phyloP scores from a whole-genome alignment of 129 eudicot species.

The Flaveria linearis region DNA sequence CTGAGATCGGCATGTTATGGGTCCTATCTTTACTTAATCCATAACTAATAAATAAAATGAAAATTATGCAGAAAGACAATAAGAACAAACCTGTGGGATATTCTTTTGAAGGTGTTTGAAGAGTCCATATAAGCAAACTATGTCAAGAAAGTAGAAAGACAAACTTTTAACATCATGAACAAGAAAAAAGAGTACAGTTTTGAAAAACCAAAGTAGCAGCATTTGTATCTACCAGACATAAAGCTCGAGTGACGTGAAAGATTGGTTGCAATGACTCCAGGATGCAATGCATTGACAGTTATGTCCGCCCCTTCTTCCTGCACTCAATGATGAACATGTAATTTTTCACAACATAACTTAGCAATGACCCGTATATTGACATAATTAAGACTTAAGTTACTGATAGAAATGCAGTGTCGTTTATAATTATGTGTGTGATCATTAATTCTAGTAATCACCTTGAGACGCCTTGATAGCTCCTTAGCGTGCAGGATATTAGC shows the following conservation, averaged over 20 bases:
- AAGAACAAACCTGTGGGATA: conserved; percentile 38
- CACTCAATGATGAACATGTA: conserved; percentile 4
- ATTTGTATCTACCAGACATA: conserved; percentile 22
- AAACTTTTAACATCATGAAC: conserved; percentile 3
- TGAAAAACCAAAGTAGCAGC: background rate
- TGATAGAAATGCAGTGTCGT: background rate
- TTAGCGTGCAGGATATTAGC: conserved; percentile 43
- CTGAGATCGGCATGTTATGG: background rate
- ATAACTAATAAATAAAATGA: background rate
- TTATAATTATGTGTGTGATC: background rate
- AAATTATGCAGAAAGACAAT: background rate
- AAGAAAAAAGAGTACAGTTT: background rate
- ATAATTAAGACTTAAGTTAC: background rate
- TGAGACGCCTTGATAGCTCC: conserved; percentile 42
- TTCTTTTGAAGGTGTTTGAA: conserved; percentile 28
- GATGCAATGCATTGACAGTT: conserved; percentile 40
- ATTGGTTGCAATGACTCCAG: conserved; percentile 45
- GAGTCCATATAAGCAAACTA: conserved; percentile 29
- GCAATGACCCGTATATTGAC: background rate
- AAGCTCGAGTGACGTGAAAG: conserved; percentile 35
- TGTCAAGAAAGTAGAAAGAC: background rate
- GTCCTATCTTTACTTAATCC: background rate
- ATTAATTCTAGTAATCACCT: conserved; percentile 24
- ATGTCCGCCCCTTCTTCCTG: conserved; percentile 42
- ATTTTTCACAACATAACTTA: conserved; percentile 4